phyloP scores from a whole-genome alignment of 2,329 filamentous ascomycete species.

The Fusarium virguliforme region DNA sequence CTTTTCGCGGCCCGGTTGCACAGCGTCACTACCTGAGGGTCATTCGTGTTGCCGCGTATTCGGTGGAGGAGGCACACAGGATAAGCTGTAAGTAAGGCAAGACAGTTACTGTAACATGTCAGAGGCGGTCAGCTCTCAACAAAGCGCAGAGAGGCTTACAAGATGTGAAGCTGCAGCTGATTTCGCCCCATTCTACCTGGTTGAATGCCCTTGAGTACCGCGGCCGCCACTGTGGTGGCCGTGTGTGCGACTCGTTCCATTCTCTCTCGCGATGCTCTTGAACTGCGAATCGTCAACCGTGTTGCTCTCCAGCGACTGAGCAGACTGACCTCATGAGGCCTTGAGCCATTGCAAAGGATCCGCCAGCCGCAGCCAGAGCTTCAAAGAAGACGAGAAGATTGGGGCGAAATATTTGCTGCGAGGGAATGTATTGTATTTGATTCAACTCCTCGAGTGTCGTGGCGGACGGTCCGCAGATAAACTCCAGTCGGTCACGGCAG shows the following conservation, averaged over 20 bases:
- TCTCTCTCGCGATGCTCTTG: slow-evolving; percentile 41
- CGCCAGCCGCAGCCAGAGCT: slow-evolving; percentile 20
- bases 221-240: slow-evolving; percentile 40
- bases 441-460: background rate
- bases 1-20: slow-evolving; percentile 41
- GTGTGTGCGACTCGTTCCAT: slow-evolving; percentile 46
- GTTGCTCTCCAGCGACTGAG: background rate
- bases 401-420: background rate
- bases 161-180: slow-evolving; percentile 43
- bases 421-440: background rate
- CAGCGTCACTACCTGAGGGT: slow-evolving; percentile 47
- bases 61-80: slow-evolving; percentile 50
- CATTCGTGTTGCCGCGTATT: slow-evolving; percentile 46
- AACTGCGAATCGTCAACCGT: slow-evolving; percentile 26
- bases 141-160: slow-evolving; percentile 31
- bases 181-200: background rate
- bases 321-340: slow-evolving; percentile 40
- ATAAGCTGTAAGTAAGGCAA: slow-evolving; percentile 48
- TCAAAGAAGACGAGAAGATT: slow-evolving; percentile 31
- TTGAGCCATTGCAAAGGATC: slow-evolving; percentile 43
- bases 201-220: slow-evolving; percentile 44
- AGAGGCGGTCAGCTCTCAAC: background rate
- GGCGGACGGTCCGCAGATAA: slow-evolving; percentile 13
- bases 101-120: slow-evolving; percentile 46
- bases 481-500: slow-evolving; percentile 24